Conservation (phyloP, 1,284 basidiomycete genomes). For the Papiliotrema flavescens region DNA sequence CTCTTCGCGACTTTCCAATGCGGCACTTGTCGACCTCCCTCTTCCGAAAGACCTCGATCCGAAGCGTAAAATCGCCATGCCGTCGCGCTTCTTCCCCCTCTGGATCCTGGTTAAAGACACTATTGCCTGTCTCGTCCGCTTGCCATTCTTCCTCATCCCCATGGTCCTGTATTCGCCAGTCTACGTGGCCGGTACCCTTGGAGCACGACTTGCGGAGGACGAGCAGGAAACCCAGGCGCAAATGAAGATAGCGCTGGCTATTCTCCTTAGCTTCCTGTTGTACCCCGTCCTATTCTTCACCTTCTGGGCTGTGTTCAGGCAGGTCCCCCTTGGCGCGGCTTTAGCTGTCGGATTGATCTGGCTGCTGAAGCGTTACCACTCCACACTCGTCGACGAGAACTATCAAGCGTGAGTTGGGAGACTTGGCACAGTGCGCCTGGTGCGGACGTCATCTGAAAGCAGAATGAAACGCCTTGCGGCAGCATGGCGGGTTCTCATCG, state of each 20-base stretch:
- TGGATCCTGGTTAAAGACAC: conserved; percentile 72
- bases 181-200: conserved; percentile 71
- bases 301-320: conserved; percentile 73
- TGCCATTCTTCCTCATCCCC: conserved; percentile 84
- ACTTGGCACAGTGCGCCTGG: neutral
- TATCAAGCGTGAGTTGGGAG: conserved; percentile 65
- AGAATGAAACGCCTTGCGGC: conserved; percentile 70
- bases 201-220: conserved; percentile 69
- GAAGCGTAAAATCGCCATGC: conserved; percentile 63
- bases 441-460: neutral
- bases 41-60: conserved; percentile 73
- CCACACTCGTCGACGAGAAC: conserved; percentile 56
- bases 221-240: conserved; percentile 85
- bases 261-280: conserved; percentile 67
- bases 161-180: conserved; percentile 76
- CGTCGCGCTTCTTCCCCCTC: conserved; percentile 76
- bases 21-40: conserved; percentile 66
- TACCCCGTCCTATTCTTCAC: conserved; percentile 79
- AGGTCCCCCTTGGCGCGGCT: conserved; percentile 57
- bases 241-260: conserved; percentile 81
- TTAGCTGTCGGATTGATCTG: conserved; percentile 58
- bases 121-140: conserved; percentile 61
- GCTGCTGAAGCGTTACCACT: conserved; percentile 73
- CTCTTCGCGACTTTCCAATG: conserved; percentile 74
- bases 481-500: conserved; percentile 84